Evolutionary conservation across 2,329 filamentous ascomycete species (phyloP).

Genomic region (Cercospora brassicicola): DNA sequence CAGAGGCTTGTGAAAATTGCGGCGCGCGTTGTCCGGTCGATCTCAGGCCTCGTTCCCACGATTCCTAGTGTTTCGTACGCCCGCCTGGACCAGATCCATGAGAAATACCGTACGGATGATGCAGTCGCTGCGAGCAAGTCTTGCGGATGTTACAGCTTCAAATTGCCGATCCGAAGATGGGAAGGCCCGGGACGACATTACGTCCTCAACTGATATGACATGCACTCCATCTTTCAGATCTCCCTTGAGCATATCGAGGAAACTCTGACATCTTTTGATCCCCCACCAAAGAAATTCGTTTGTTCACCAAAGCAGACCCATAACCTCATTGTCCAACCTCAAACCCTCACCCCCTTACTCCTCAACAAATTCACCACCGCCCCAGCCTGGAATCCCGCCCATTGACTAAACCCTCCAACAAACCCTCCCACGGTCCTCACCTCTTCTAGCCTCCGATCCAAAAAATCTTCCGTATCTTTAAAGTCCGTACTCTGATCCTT

Average conservation of each 20-base stretch:
- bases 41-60: too few relatives aligned
- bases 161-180: too few relatives aligned
- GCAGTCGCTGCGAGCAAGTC: too few relatives aligned
- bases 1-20: too few relatives aligned
- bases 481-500: conserved; percentile 76
- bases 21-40: too few relatives aligned
- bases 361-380: conserved; percentile 78
- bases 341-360: conserved; percentile 84
- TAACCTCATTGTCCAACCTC: conserved; percentile 28
- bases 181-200: too few relatives aligned
- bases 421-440: conserved; percentile 62
- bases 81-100: too few relatives aligned
- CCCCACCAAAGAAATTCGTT: not conserved
- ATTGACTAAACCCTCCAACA: conserved; percentile 67
- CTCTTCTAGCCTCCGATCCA: conserved; percentile 74
- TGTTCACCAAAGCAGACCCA: not conserved
- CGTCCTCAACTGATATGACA: not conserved
- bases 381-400: conserved; percentile 76
- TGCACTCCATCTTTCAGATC: not conserved
- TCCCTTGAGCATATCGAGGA: not conserved
- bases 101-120: too few relatives aligned
- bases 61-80: too few relatives aligned
- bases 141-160: too few relatives aligned
- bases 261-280: not conserved
- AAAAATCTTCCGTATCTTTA: conserved; percentile 73